Percentiles rank a stretch among this genome's conserved stretches.
These are phyloP conservation scores for Alternaria triticimaculans DNA, from an alignment of 2,329 filamentous ascomycete genomes.

Conservation along the genomic window DNA sequence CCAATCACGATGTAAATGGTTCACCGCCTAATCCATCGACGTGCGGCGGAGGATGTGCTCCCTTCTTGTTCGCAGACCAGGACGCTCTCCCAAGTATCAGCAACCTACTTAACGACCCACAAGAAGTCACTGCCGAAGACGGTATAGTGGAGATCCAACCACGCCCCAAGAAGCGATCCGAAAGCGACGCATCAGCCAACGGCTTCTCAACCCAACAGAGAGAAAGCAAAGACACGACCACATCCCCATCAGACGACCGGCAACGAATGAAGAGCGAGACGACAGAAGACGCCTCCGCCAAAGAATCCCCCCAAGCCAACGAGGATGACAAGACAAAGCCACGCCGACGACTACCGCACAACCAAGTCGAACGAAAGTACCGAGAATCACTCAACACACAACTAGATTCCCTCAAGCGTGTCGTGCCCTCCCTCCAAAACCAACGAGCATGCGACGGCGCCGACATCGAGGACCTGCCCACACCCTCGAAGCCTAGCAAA, in stretches of 20 bases:
- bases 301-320: conserved; percentile 29
- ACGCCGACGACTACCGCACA: conserved; percentile 50
- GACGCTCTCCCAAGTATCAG: conserved; percentile 41
- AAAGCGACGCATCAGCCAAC: conserved; percentile 39
- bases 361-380: conserved; percentile 56
- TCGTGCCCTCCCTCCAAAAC: conserved; percentile 50
- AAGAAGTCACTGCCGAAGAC: conserved; percentile 44
- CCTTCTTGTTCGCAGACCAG: conserved; percentile 49
- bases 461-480: conserved; percentile 53
- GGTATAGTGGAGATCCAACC: conserved; percentile 48
- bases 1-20: conserved; percentile 48
- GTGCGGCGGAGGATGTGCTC: conserved; percentile 50
- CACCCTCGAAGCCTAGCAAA: conserved; percentile 52
- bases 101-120: conserved; percentile 35
- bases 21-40: conserved; percentile 50
- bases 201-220: conserved; percentile 43
- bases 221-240: conserved; percentile 23
- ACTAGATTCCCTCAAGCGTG: conserved; percentile 51
- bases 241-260: conserved; percentile 23
- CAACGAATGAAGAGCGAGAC: conserved; percentile 43
- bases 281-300: conserved; percentile 33
- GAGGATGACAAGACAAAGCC: conserved; percentile 42
- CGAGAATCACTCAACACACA: conserved; percentile 56
- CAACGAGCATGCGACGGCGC: conserved; percentile 44
- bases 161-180: conserved; percentile 45